Evolutionary conservation across 805 yeast genomes (phyloP).

Genomic region (Teunomyces barrocoloradensis): DNA sequence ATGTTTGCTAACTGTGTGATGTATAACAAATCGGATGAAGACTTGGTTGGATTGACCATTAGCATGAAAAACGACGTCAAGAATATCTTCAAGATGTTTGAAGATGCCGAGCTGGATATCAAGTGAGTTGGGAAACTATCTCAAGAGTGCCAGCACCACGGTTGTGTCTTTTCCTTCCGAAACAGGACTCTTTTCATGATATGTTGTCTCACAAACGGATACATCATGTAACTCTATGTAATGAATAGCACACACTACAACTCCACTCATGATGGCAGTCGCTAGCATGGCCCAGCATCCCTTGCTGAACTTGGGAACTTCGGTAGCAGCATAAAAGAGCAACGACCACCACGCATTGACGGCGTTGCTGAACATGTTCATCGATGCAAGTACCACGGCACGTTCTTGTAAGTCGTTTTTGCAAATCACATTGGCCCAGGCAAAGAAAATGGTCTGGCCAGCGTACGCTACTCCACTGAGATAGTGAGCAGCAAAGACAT

Average conservation of each 20-base stretch:
- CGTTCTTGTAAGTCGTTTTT: constrained; percentile 60
- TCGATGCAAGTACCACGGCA: constrained; percentile 61
- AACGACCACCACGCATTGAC: constrained; percentile 67
- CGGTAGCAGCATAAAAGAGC: constrained; percentile 49
- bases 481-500: constrained; percentile 55
- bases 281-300: constrained; percentile 60
- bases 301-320: constrained; percentile 49
- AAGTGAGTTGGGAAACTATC: background rate
- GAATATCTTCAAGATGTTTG: constrained; percentile 54
- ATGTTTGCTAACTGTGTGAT: constrained; percentile 85
- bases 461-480: constrained; percentile 54
- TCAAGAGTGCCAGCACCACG: too few species aligned
- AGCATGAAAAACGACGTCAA: constrained; percentile 72
- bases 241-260: constrained; percentile 42
- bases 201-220: background rate
- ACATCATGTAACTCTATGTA: constrained; percentile 41
- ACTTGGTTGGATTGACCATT: constrained; percentile 57
- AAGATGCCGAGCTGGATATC: constrained; percentile 44
- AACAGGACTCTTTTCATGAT: background rate
- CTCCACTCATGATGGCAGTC: constrained; percentile 43
- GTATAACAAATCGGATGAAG: constrained; percentile 70
- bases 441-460: constrained; percentile 58
- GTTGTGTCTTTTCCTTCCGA: too few species aligned
- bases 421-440: constrained; percentile 63
- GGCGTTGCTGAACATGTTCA: constrained; percentile 64